Base-by-base conservation (phyloP, 805 yeast genomes). In the Candida nanaspora region DNA sequence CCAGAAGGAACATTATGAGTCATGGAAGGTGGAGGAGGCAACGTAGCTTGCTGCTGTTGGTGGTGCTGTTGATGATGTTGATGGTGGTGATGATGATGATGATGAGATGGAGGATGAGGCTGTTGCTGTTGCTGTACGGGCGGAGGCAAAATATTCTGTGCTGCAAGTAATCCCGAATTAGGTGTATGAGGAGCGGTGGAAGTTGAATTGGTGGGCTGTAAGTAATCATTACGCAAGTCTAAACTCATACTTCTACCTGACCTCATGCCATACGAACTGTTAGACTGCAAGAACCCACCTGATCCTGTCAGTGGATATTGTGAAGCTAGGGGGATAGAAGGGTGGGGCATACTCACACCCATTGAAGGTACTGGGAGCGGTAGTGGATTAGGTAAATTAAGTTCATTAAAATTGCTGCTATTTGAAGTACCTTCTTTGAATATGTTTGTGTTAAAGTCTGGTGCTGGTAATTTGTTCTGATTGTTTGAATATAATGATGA, bases 181-280 rank as follows among this genome's bases (percentile, higher is more conserved):
- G 15, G 14, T 22, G 27, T 15, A 18, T 22, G 27, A 32, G 43
- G 39, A 15, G 18, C 8, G 6, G n/a, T n/a, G n/a, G n/a, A n/a
- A n/a, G n/a, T n/a, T n/a, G n/a, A n/a, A n/a, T n/a, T n/a, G n/a
- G n/a, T n/a, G n/a, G 35, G 28, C 15, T 19, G 26, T 8, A 7
- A 13, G 16, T 35, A 35, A 9, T 27, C 20, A 29, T 44, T 41
- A 23, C 54, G 40, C 30, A 47, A 27, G 41, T 53, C 60, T 32
- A 53, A 46, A 15, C 59, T 48, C 4, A 50, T 47, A 32, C 56
- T 50, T 38, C 56, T 44, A n/a, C 50, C 47, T 11, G 43, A 34
- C 19, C 51, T 33, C 7, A 45, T 39, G 2, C 49, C 43, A 21
- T 27, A 19, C 18, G 19, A 23, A 30, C n/a, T n/a, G n/a, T 20